Base-by-base conservation (phyloP, 768 basidiomycete genomes). In the Termitomyces sp. region DNA sequence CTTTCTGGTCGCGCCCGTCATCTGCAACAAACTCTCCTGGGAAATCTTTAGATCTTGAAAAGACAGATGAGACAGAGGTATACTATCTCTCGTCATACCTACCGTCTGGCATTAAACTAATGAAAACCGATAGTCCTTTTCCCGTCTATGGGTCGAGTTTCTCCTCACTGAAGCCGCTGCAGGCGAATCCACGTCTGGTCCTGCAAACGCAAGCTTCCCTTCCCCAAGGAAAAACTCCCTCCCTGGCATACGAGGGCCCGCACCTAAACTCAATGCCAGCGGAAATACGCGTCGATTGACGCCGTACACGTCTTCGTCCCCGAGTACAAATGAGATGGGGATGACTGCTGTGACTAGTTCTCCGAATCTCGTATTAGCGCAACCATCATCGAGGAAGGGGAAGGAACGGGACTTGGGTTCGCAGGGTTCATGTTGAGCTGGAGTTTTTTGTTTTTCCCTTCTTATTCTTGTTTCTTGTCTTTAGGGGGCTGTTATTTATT, bases 131-230 rank as follows among this genome's bases (percentile, higher is more conserved):
- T 12, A 98, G 95, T 96, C 94, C 0, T 99, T 99, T 74, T 95
- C 93, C 39, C 90, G 94, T 46, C 81, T 98, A 11, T 99, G 94
- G 88, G 96, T 99, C 46, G 97, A 99, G 70, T 99, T 96, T 68
- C 80, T 99, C 3, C 85, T 99, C 60, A 96, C 94, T 23, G 96
- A 99, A 74, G 88, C 94, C 0, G 77, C 81, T 1, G 62, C 76
- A 6, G 79, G 79, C 16, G 72, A 75, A 48, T 64, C 71, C 2
- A 63, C 67, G 9, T 58, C 67, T 27, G 52, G 61, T 53, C 8
- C 59, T 25, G 51, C 67, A n/a, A 35, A 44, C 39, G 21, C 51
- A 7, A 21, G 12, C 40, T 61, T 54, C 8, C 54, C 55, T 28
- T 30, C 54, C 1, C 30, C 41, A 14, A 57, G 60, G n/a, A 61